Evolutionary conservation across 805 yeast species (phyloP), one percentile per base, ranked within the genome.

Genomic region (Komagataella mondaviorum): DNA sequence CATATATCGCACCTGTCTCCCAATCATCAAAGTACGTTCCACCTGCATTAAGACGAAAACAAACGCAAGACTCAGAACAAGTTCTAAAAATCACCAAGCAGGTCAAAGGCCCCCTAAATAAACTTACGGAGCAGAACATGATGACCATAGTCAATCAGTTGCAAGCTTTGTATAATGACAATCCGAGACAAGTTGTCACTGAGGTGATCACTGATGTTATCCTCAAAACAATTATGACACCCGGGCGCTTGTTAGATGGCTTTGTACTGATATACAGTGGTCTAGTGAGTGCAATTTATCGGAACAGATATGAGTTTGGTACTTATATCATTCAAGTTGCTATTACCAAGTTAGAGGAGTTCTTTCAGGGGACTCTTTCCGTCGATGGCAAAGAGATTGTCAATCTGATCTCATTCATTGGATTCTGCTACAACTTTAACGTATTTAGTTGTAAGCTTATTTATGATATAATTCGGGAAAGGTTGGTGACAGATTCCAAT

Each of bases 281-380:
- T 5, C 71, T 88, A 6, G 77, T 83, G 2, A 82, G 82, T 20
- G 83, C 96, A 0, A 63, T 93, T 22, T 88, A 85, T 67, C 75
- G 85, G 54, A 85, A 86, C 57, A 98, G 99, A 18, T 78, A 82
- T 44, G 96, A 88, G 55, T 85, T 88, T 63, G 97, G 96, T 54
- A 99, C 97, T 0, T 77, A 71, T 57, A 83, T 89, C 53, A 72
- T 89, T 39, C 99, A 93, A 62, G 72, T 78, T 0, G 62, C 86
- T 51, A 85, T 90, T n/a, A 96, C 87, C 54, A 73, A 71, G 52
- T 80, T 86, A 58, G 81, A 83, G 44, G 59, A 59, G 3, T 63
- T 59, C 51, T 69, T 73, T 45, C 61, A 66, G 4, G 64, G 64
- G 4, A 51, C 60, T 2, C 47, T 54, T 2, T 18, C 44, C 3